Evolutionary conservation across 148 eudicot genomes (phyloP).

Genomic region (Rhododendron griersonianum): DNA sequence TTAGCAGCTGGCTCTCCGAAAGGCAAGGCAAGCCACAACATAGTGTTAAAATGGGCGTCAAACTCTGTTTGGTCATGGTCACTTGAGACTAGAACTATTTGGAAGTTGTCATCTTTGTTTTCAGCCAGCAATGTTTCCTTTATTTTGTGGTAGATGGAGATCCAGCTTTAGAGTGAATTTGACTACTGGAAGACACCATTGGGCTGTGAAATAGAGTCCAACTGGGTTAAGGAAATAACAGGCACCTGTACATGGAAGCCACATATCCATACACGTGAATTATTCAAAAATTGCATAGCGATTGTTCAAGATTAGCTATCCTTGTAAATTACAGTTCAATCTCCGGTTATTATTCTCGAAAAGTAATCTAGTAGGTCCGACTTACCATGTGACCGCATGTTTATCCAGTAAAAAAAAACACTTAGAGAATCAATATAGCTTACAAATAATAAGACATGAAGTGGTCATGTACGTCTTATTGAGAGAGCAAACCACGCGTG

Average conservation of each 20-base stretch:
- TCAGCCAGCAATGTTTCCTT: slow-evolving; percentile 29
- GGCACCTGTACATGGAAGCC: slow-evolving; percentile 27
- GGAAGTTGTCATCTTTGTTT: slow-evolving; percentile 32
- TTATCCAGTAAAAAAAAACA: no score
- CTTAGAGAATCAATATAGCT: background rate
- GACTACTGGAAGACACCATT: slow-evolving; percentile 64
- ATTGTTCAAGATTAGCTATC: background rate
- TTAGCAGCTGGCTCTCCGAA: slow-evolving; percentile 41
- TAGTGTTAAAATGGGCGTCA: slow-evolving; percentile 30
- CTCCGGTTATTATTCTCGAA: background rate
- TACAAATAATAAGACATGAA: background rate
- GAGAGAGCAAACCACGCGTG: no score
- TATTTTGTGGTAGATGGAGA: slow-evolving; percentile 50
- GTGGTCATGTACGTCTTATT: background rate
- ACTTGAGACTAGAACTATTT: slow-evolving; percentile 51
- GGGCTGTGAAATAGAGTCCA: slow-evolving; percentile 67
- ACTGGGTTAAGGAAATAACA: slow-evolving; percentile 38
- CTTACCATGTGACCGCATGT: background rate
- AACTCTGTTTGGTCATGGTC: slow-evolving; percentile 45
- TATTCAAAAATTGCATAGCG: background rate
- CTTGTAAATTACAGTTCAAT: background rate
- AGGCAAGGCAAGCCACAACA: slow-evolving; percentile 81
- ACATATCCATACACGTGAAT: no score
- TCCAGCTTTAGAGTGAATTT: slow-evolving; percentile 54
- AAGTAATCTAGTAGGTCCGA: background rate